Evolutionary conservation across 305 asterid species (phyloP), one percentile per base, ranked within the genome.

Genomic region (Nicotiana rustica): DNA sequence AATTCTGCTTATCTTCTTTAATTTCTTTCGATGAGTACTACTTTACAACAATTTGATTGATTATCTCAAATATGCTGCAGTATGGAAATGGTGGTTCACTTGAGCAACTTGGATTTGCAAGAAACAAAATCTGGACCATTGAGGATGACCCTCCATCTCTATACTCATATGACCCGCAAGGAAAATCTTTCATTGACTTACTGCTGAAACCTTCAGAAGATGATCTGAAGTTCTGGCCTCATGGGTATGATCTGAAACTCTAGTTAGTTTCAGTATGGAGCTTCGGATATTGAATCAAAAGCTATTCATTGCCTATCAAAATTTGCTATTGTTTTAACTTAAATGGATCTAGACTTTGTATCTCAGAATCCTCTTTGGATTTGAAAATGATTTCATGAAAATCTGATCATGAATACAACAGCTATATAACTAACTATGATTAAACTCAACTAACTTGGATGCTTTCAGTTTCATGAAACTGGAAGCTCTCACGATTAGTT

Each of bases 161-260:
- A 81, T 91, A 81, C 64, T 86, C 89, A 36, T 90, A 85, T 33
- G 95, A 89, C 82, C 85, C 92, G 56, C 86, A 78, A 57, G 97
- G 97, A 47, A 96, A 94, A 90, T 93, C 96, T 56, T 95, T 87
- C 17, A 80, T 96, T 35, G 99, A 96, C 88, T 88, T 96, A 84
- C 89, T 93, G 38, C 98, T 96, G 77, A 95, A 91, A 94, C 94
- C 97, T 79, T 88, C 93, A 12, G 98, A 93, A 87, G 98, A 96
- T 73, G 98, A 95, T 82, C 83, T 92, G 31, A 96, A 95, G 89
- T 91, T 78, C 91, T 96, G 97, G 98, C 97, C 98, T 83, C 92
- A 94, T 73, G 78, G 98, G 98, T 96, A 90, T 82, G 70, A 29
- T 31, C 65, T 71, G 65, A 31, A 76, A 29, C 65, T 55, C 41